These are phyloP conservation scores for Kwoniella shandongensis DNA, from an alignment of 768 basidiomycete genomes.

Conservation along the genomic window DNA sequence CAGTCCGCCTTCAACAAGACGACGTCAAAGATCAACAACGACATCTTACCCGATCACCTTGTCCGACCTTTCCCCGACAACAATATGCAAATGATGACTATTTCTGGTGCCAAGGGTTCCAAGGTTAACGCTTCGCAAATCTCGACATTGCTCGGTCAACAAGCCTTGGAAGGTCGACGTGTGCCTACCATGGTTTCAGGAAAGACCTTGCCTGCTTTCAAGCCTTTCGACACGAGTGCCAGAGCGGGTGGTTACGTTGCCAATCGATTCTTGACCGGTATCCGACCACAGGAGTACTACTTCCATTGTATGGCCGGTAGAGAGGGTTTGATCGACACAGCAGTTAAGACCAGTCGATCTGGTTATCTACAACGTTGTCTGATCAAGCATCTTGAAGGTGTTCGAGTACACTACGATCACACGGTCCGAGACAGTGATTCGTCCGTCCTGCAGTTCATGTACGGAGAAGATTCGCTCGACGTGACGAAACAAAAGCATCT, in stretches of 20 bases:
- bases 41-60: slow-evolving; percentile 79
- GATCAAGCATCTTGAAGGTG: slow-evolving; percentile 96
- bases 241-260: slow-evolving; percentile 98
- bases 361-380: slow-evolving; percentile 97
- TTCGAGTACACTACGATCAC: slow-evolving; percentile 95
- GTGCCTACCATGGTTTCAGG: slow-evolving; percentile 99
- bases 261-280: slow-evolving; percentile 96
- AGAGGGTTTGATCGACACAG: slow-evolving; percentile 98
- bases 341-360: slow-evolving; percentile 97
- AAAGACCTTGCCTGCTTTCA: slow-evolving; percentile 96
- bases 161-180: slow-evolving; percentile 95
- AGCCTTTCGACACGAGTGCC: slow-evolving; percentile 94
- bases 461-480: slow-evolving; percentile 94
- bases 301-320: slow-evolving; percentile 99
- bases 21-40: slow-evolving; percentile 84
- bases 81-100: slow-evolving; percentile 99
- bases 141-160: slow-evolving; percentile 95
- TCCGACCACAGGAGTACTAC: slow-evolving; percentile 98
- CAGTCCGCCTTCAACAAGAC: slow-evolving; percentile 62
- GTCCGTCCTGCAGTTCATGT: slow-evolving; percentile 91
- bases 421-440: slow-evolving; percentile 94
- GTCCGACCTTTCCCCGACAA: slow-evolving; percentile 94
- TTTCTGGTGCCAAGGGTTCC: slow-evolving; percentile 96
- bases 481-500: slow-evolving; percentile 97
- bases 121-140: slow-evolving; percentile 97